These are phyloP conservation scores for Talinum fruticosum DNA, from an alignment of 148 eudicot genomes.

Conservation along the genomic window DNA sequence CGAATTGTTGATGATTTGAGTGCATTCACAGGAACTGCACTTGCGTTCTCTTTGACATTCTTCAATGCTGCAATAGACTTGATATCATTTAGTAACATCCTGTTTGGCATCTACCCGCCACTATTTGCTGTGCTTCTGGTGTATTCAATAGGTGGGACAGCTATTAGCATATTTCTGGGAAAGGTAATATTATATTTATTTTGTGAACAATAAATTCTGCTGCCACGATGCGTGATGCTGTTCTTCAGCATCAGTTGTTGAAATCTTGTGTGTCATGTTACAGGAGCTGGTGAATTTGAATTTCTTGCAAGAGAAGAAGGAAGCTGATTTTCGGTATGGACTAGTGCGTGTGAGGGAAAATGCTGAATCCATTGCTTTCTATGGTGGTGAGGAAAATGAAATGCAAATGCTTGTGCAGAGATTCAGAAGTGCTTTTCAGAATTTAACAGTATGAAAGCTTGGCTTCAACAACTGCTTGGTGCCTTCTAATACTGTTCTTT, in stretches of 20 bases:
- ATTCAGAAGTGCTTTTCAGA: slow-evolving; percentile 83
- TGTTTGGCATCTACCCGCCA: slow-evolving; percentile 89
- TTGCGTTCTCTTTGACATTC: slow-evolving; percentile 72
- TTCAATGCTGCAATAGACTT: slow-evolving; percentile 85
- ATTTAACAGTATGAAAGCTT: slow-evolving; percentile 55
- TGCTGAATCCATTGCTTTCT: slow-evolving; percentile 96
- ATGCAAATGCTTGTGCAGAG: slow-evolving; percentile 72
- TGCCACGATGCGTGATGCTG: not conserved
- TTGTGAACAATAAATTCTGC: slow-evolving; percentile 7
- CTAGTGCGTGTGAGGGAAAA: slow-evolving; percentile 92
- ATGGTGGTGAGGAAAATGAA: slow-evolving; percentile 89
- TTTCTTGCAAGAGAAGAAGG: slow-evolving; percentile 91
- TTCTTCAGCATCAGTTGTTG: not conserved
- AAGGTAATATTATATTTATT: slow-evolving; percentile 40
- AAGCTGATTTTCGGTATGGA: slow-evolving; percentile 94
- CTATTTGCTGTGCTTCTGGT: slow-evolving; percentile 70
- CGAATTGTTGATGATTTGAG: slow-evolving; percentile 92
- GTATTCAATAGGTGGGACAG: slow-evolving; percentile 85
- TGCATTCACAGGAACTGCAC: slow-evolving; percentile 87
- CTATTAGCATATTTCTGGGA: slow-evolving; percentile 69
- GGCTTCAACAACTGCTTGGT: not conserved
- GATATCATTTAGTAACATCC: slow-evolving; percentile 85
- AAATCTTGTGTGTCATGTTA: slow-evolving; percentile 19
- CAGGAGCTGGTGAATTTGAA: slow-evolving; percentile 75
- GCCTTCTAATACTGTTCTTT: not conserved